phyloP scores from a whole-genome alignment of 371 early-diverging fungal genomes.

The Apophysomyces elegans region DNA sequence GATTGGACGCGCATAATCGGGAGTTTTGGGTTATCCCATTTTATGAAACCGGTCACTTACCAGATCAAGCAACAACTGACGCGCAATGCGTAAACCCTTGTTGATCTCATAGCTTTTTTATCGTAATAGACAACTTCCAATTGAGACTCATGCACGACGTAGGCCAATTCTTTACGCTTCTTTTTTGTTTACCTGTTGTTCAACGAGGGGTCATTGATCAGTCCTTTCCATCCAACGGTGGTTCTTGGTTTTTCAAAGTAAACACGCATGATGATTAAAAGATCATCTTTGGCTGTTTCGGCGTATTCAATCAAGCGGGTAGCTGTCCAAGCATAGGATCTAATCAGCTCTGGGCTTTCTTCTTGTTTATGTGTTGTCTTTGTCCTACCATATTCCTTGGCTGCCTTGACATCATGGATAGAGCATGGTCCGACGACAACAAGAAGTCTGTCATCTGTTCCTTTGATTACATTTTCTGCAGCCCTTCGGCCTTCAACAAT shows the following conservation, averaged over 20 bases:
- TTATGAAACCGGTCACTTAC: conserved; percentile 23
- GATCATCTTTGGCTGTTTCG: conserved; percentile 63
- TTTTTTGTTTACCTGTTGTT: conserved; percentile 50
- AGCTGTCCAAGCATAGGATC: conserved; percentile 26
- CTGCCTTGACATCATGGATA: conserved; percentile 89
- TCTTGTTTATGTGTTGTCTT: neutral
- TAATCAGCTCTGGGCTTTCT: neutral
- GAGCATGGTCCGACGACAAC: conserved; percentile 90
- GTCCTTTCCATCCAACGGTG: conserved; percentile 94
- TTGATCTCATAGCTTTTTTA: conserved; percentile 77
- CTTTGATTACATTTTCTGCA: conserved; percentile 74
- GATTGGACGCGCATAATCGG: no score
- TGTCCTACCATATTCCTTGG: conserved; percentile 79
- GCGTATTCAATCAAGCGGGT: conserved; percentile 60
- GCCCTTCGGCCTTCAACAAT: conserved; percentile 54
- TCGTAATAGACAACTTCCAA: neutral
- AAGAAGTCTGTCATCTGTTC: conserved; percentile 79
- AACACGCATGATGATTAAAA: conserved; percentile 88
- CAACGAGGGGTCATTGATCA: conserved; percentile 78
- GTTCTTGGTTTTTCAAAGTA: conserved; percentile 96
- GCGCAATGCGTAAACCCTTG: conserved; percentile 85
- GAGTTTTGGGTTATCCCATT: neutral
- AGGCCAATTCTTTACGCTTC: neutral
- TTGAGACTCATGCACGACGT: neutral
- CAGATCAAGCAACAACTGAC: conserved; percentile 72